These are phyloP conservation scores for Lachancea fermentati DNA, from an alignment of 805 yeast species.

Conservation along the genomic window DNA sequence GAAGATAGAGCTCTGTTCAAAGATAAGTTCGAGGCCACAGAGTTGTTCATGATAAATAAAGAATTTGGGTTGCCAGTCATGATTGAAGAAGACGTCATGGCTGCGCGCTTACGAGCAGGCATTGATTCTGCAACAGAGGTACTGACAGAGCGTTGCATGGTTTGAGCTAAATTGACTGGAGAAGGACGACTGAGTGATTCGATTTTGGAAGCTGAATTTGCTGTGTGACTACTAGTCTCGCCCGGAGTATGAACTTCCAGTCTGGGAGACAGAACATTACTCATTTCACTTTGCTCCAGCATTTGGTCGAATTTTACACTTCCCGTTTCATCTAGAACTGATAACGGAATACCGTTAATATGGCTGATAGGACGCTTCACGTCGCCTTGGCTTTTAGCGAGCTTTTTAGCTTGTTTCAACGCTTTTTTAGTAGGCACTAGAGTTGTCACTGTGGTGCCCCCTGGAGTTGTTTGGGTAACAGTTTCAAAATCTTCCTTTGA, in stretches of 20 bases:
- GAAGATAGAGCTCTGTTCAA: constrained; percentile 13
- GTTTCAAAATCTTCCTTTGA: constrained; percentile 85
- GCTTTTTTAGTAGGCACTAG: constrained; percentile 83
- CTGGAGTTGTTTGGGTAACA: constrained; percentile 79
- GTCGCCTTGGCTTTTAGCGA: constrained; percentile 21
- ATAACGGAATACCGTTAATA: constrained; percentile 62
- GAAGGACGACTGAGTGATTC: not conserved
- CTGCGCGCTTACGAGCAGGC: constrained; percentile 3
- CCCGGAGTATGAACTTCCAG: not conserved
- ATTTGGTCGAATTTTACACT: constrained; percentile 37
- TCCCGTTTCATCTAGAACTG: constrained; percentile 78
- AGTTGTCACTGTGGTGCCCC: constrained; percentile 87
- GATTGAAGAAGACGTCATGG: constrained; percentile 7
- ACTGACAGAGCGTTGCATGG: constrained; percentile 10
- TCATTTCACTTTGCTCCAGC: not conserved
- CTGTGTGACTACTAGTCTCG: constrained; percentile 3
- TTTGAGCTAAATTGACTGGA: constrained; percentile 5
- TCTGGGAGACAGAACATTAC: not conserved
- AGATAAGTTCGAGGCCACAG: constrained; percentile 13
- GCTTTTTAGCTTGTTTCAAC: constrained; percentile 35
- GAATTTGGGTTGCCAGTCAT: constrained; percentile 13
- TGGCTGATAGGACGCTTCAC: constrained; percentile 37
- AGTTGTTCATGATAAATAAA: constrained; percentile 17
- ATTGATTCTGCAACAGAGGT: constrained; percentile 5
- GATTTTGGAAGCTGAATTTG: not conserved